Base-by-base conservation (phyloP, 2,329 filamentous ascomycete species). In the Penicillium janthinellum region DNA sequence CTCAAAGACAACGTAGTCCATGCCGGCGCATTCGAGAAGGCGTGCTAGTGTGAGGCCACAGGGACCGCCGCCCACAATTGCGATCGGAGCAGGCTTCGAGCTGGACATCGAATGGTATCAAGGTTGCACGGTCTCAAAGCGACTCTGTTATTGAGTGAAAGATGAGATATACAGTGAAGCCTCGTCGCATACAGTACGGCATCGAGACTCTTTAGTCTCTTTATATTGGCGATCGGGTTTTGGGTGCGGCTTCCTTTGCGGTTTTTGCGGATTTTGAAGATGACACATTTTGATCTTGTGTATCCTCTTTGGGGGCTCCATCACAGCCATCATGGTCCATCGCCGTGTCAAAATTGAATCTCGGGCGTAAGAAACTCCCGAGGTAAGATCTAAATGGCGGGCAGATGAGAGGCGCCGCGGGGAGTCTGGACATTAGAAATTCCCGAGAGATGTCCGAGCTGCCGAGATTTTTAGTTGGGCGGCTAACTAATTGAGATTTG, bases 1-100 rank as follows among this genome's bases (percentile, higher is more conserved):
- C 20, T 67, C 65, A 15, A 64, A 67, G 14, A 67, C 56, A 11
- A 65, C 34, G 52, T 68, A 70, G 54, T 64, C 55, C 11, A 68
- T 60, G 28, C 44, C 51, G 8, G 56, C 53, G n/a, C 58, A 59
- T 22, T 66, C 59, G 35, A 65, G 56, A 1, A 67, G 59, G 8
- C 64, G 62, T 20, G 65, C 65, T 14, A 67, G 42, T 47, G 54
- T 60, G 12, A 67, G 64, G 10, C 65, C 64, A 25, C 62, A 55
- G 4, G 63, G 65, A 4, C 65, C 65, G 3, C 54, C 65, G n/a
- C 64, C 64, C 17, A 66, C 54, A 17, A 67, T 66, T 22, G 64
- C 64, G 17, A 67, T 64, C 10, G 64, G 61, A 5, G 60, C 53
- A 2, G 48, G 37, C 20, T 57, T 55, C 20, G 44, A 49, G 25